Percentiles rank a stretch among this genome's conserved stretches.
Conservation (phyloP, 805 yeast genomes). For the Saccharomyces mikatae region DNA sequence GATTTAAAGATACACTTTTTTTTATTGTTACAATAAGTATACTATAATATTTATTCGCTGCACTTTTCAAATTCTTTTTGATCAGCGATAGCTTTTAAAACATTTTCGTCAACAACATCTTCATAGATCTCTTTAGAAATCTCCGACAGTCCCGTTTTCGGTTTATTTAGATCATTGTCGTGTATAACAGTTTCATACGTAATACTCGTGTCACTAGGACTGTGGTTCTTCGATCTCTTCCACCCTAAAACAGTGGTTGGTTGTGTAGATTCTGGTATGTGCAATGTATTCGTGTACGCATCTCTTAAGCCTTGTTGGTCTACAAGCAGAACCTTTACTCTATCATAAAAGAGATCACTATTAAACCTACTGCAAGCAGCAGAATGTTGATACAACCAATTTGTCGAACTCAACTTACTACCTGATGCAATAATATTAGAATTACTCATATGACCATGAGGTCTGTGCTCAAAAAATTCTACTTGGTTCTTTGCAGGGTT, state of each 20-base stretch:
- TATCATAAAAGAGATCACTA: conserved; percentile 47
- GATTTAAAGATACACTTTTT: not conserved
- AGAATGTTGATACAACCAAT: conserved; percentile 83
- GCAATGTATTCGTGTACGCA: conserved; percentile 73
- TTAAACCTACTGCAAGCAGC: conserved; percentile 69
- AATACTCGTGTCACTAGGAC: conserved; percentile 30
- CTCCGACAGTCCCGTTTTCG: conserved; percentile 54
- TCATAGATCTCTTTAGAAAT: conserved; percentile 54
- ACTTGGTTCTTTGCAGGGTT: conserved; percentile 32
- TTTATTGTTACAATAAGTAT: not conserved
- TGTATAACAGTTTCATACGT: conserved; percentile 40
- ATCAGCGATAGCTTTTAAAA: conserved; percentile 48
- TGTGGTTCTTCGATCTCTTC: conserved; percentile 20
- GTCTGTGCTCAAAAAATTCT: conserved; percentile 34
- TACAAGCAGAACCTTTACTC: conserved; percentile 41
- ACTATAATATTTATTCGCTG: not conserved
- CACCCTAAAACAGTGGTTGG: conserved; percentile 40
- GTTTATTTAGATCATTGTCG: conserved; percentile 40
- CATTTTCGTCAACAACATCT: conserved; percentile 49
- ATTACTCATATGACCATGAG: conserved; percentile 5
- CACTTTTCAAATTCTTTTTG: conserved; percentile 47
- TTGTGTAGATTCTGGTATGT: conserved; percentile 70
- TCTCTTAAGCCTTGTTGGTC: conserved; percentile 57
- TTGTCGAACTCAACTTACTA: conserved; percentile 46
- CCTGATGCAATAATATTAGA: conserved; percentile 11